phyloP scores from a whole-genome alignment of 1,284 basidiomycete genomes.

The Coniferiporia weirii region DNA sequence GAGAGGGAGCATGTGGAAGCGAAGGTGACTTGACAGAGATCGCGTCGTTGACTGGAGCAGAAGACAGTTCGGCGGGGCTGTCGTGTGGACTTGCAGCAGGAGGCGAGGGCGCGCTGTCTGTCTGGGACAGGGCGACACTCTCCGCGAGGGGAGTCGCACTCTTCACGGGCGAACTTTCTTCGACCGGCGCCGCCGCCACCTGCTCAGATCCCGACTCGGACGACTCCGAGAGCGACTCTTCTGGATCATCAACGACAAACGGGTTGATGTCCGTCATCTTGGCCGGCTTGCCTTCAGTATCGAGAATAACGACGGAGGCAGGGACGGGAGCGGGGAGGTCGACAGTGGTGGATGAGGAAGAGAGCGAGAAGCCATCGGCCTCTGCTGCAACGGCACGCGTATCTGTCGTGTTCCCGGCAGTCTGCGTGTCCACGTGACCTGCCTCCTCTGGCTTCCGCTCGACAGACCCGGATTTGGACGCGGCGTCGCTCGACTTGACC shows the following conservation, averaged over 20 bases:
- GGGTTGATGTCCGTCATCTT: constrained; percentile 16
- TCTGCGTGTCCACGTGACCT: neutral
- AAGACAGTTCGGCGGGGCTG: neutral
- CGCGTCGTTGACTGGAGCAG: constrained; percentile 34
- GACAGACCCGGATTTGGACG: neutral
- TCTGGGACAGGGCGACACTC: neutral
- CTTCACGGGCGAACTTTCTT: neutral
- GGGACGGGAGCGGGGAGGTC: constrained; percentile 3
- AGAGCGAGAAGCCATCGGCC: constrained; percentile 5
- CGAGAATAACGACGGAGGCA: neutral
- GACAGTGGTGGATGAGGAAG: constrained; percentile 17
- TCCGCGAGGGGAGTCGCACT: constrained; percentile 1
- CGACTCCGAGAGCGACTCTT: constrained; percentile 17
- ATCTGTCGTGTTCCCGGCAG: constrained; percentile 14
- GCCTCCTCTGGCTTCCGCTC: neutral
- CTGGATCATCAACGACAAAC: constrained; percentile 20
- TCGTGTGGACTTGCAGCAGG: neutral
- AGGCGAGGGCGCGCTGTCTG: neutral
- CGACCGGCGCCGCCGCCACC: neutral
- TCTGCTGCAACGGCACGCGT: constrained; percentile 18
- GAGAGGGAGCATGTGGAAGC: constrained; percentile 27
- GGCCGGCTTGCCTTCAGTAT: neutral
- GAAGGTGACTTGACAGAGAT: neutral
- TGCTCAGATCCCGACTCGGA: constrained; percentile 1
- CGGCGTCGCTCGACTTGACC: no score